phyloP scores from a whole-genome alignment of 495 filamentous ascomycete genomes.

The Trichoderma virens region DNA sequence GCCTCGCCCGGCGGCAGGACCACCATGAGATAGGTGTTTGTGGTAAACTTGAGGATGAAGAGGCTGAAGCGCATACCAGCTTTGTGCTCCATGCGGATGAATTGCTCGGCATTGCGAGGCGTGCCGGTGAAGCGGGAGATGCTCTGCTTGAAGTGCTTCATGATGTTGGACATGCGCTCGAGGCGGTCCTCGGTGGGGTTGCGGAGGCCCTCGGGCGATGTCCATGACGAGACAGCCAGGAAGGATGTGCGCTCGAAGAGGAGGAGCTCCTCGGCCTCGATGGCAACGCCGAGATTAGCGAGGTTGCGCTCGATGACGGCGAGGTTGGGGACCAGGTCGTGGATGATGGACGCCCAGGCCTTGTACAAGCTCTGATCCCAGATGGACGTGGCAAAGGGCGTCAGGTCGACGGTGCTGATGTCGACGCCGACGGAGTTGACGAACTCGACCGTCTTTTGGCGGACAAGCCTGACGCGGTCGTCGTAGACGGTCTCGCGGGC shows the following conservation, averaged over 20 bases:
- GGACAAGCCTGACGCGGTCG: slow-evolving; percentile 64
- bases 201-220: slow-evolving; percentile 57
- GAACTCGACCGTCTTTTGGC: slow-evolving; percentile 66
- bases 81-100: slow-evolving; percentile 46
- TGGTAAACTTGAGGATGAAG: slow-evolving; percentile 86
- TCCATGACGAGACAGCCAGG: slow-evolving; percentile 82
- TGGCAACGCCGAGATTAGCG: slow-evolving; percentile 63
- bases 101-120: slow-evolving; percentile 50
- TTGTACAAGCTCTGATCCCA: slow-evolving; percentile 99
- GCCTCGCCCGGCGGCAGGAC: slow-evolving; percentile 83
- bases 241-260: slow-evolving; percentile 95
- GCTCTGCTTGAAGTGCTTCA: slow-evolving; percentile 91
- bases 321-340: slow-evolving; percentile 90
- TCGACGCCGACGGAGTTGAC: slow-evolving; percentile 29
- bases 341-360: slow-evolving; percentile 95
- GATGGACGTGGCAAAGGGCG: slow-evolving; percentile 84
- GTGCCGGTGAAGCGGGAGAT: slow-evolving; percentile 44
- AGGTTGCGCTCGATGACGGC: slow-evolving; percentile 82
- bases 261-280: slow-evolving; percentile 88
- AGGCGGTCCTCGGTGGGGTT: slow-evolving; percentile 91
- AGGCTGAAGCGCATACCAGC: slow-evolving; percentile 66
- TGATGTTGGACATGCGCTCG: slow-evolving; percentile 90
- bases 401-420: slow-evolving; percentile 21
- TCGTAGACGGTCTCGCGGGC: slow-evolving; percentile 74
- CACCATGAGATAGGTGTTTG: slow-evolving; percentile 91